Base-by-base conservation (phyloP, 179 eudicot species). In the Beta macrorhiza region DNA sequence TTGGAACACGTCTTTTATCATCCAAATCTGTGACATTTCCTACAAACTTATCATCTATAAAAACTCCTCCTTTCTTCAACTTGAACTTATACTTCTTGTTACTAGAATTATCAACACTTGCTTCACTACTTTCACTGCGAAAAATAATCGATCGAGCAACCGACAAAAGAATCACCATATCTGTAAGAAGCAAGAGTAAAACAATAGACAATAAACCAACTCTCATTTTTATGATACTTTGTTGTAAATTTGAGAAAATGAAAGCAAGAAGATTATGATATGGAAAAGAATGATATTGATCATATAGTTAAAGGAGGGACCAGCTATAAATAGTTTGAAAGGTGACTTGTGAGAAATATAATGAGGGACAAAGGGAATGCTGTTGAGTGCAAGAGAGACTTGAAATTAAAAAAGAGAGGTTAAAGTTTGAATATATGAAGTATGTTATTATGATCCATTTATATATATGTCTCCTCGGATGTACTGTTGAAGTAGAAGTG, bases 1-100 rank as follows among this genome's bases (percentile, higher is more conserved):
- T 84, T 22, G 86, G 86, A 57, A 84, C 86, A 17, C 77, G 65
- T 12, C 86, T 78, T 73, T 84, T 84, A 63, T 77, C 79, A 78
- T 84, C 81, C 56, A 77, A 80, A 8, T 12, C 71, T 22, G 79
- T 77, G 58, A 55, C 83, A 52, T 80, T 80, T 72, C 53, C 74
- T 20, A 61, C 57, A 19, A 42, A 75, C 52, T 15, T 14, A 10
- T 58, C 13, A 42, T 57, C 63, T 29, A 16, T 16, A 19, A 67
- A 25, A 75, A 72, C 37, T 9, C 20, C 49, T 22, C 14, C 72
- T 19, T 80, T 55, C 70, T 77, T 56, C 20, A 78, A 57, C 78
- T 80, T 72, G 52, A 53, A 44, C 19, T 55, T 22, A 11, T 14
- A 5, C 22, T 0, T 20, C 9, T 44, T 20, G 16, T 49, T 49